A percentile compares a stretch with the other conserved stretches of the same genome.
Conservation (phyloP, 495 filamentous ascomycete species). For the Penicillium odoratum region DNA sequence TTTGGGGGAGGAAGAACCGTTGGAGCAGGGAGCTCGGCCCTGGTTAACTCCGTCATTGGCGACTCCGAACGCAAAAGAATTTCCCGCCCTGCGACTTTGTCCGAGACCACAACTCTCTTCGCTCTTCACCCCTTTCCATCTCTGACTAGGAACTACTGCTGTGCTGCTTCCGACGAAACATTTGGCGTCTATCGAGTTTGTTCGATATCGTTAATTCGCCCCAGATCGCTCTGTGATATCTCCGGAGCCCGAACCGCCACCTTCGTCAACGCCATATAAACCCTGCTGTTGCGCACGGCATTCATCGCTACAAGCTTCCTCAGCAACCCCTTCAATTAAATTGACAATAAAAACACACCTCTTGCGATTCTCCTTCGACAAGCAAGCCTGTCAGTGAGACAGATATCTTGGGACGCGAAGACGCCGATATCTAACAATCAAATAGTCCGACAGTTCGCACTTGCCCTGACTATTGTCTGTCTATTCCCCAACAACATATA, state of each 20-base stretch:
- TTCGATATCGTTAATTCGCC: background rate
- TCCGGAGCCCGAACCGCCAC: slow-evolving; percentile 16
- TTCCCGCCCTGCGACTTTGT: slow-evolving; percentile 36
- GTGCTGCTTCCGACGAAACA: background rate
- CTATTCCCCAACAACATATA: background rate
- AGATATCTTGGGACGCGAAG: background rate
- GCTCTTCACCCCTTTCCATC: slow-evolving; percentile 6
- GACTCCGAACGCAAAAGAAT: slow-evolving; percentile 39
- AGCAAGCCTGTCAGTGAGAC: background rate
- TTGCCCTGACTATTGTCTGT: background rate
- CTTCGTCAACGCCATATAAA: background rate
- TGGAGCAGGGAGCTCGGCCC: slow-evolving; percentile 35
- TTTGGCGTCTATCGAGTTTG: background rate
- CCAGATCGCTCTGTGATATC: slow-evolving; percentile 4
- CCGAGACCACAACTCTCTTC: slow-evolving; percentile 9
- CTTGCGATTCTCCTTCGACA: background rate
- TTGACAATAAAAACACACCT: background rate
- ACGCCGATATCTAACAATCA: background rate
- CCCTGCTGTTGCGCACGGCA: background rate
- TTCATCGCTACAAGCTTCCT: background rate
- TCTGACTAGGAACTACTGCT: background rate
- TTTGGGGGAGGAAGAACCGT: slow-evolving; percentile 9
- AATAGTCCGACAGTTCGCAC: background rate
- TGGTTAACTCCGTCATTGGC: slow-evolving; percentile 48
- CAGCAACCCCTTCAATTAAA: background rate